Base-by-base conservation (phyloP, 2,329 filamentous ascomycete genomes). In the Ophiostoma sp. region DNA sequence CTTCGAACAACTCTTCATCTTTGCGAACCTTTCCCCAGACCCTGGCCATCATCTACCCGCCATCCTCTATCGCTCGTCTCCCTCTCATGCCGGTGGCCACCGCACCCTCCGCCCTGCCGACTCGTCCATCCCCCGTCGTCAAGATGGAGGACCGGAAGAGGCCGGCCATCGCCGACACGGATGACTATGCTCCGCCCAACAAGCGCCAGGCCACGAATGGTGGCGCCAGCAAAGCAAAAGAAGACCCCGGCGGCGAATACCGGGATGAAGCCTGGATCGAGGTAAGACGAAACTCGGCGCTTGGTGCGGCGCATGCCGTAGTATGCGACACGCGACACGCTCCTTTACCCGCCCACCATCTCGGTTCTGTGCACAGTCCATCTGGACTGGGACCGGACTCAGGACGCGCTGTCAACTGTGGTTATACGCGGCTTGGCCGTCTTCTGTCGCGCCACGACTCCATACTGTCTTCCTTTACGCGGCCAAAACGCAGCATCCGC, bases 121-220 rank as follows among this genome's bases (percentile, higher is more conserved):
- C 70, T 84, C 87, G 88, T 86, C 87, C 90, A 84, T 89, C 92
- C 82, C 88, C 88, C 85, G 85, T 91, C 81, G 84, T 88, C 83
- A 97, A 95, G 87, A 99, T 98, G 94, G 95, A 99, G 86, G 95
- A 98, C 84, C 92, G 95, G 87, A 99, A 99, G 87, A 89, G 95
- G 87, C 90, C 93, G 77, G 91, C 93, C 77, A 85, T 90, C 74
- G 85, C 87, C 80, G 90, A 89, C 77, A 82, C 87, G 76, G 91
- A 95, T 78, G 92, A 97, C 74, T 83, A 91, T 76, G 91, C 90
- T 73, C 94, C 94, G 73, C 93, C 94, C 36, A 90, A 88, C 76
- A 99, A 98, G 84, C 90, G 93, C 80, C 91, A 96, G 79, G 91
- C 92, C 68, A 85, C 94, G 73, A 97, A 97, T 83, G 93, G 93